phyloP scores from a whole-genome alignment of 2,329 filamentous ascomycete species.

The Byssothecium circinans region DNA sequence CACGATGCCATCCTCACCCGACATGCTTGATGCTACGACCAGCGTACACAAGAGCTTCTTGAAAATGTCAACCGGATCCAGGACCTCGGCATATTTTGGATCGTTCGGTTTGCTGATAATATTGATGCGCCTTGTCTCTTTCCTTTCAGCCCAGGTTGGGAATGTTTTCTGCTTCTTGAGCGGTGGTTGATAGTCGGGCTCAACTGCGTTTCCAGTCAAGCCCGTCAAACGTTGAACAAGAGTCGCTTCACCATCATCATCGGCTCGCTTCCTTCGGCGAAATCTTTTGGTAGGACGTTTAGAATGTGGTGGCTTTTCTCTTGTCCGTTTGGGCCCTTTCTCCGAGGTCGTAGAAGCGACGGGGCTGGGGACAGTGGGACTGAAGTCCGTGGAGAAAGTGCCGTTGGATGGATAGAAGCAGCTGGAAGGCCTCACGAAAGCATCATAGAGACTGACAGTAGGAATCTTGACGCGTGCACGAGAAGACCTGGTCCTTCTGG shows the following conservation, averaged over 20 bases:
- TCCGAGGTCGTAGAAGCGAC: neutral
- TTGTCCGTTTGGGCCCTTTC: conserved; percentile 25
- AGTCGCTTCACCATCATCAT: conserved; percentile 19
- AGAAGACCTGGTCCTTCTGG: neutral
- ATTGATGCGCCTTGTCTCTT: conserved; percentile 11
- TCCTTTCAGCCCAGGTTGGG: conserved; percentile 17
- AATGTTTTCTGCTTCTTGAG: conserved; percentile 10
- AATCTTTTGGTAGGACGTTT: conserved; percentile 16
- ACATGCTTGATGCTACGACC: conserved; percentile 35
- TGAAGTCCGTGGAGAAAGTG: conserved; percentile 51
- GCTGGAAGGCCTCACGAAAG: conserved; percentile 23
- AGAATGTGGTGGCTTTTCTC: conserved; percentile 14
- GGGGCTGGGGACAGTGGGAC: too few relatives aligned
- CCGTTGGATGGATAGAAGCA: conserved; percentile 45
- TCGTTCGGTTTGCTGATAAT: conserved; percentile 8
- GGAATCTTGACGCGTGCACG: too few relatives aligned
- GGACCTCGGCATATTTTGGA: conserved; percentile 16
- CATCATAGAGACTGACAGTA: neutral
- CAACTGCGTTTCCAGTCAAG: conserved; percentile 36
- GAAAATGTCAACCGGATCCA: conserved; percentile 27
- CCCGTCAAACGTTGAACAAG: conserved; percentile 39
- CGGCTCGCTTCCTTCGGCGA: neutral
- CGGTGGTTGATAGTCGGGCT: conserved; percentile 26
- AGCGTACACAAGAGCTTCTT: conserved; percentile 38
- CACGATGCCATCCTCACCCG: conserved; percentile 38